Percentiles rank a stretch among this genome's conserved stretches.
These are phyloP conservation scores for Amaranthus hypochondriacus DNA, from an alignment of 148 eudicot genomes.

Conservation along the genomic window DNA sequence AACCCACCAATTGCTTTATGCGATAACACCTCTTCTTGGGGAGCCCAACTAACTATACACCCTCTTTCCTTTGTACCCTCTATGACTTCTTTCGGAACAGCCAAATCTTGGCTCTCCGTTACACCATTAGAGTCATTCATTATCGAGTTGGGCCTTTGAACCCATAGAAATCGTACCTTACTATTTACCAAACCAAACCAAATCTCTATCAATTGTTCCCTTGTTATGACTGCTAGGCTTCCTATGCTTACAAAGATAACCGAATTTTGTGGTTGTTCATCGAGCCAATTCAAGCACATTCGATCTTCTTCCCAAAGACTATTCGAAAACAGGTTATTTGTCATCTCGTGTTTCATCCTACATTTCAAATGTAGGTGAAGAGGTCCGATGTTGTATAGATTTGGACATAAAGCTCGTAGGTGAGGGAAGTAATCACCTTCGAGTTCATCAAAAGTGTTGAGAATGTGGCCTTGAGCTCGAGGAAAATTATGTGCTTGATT, in stretches of 20 bases:
- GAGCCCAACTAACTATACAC: conserved; percentile 27
- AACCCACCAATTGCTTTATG: conserved; percentile 32
- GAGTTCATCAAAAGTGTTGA: conserved; percentile 34
- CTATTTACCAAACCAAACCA: conserved; percentile 32
- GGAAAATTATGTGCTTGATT: conserved; percentile 16
- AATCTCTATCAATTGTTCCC: conserved; percentile 28
- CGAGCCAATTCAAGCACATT: conserved; percentile 33
- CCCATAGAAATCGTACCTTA: conserved; percentile 27
- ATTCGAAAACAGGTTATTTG: conserved; percentile 7
- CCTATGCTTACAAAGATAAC: conserved; percentile 37
- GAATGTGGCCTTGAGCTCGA: conserved; percentile 33
- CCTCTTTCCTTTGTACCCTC: conserved; percentile 26
- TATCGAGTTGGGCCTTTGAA: conserved; percentile 26
- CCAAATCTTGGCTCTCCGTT: background rate
- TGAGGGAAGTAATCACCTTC: conserved; percentile 27
- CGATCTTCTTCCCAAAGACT: conserved; percentile 31
- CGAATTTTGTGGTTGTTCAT: conserved; percentile 27
- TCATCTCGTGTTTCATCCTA: conserved; percentile 11
- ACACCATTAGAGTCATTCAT: background rate
- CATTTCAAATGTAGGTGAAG: conserved; percentile 22
- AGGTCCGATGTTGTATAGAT: conserved; percentile 35
- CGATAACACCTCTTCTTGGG: conserved; percentile 32
- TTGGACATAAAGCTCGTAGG: conserved; percentile 22
- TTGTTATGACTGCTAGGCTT: conserved; percentile 30
- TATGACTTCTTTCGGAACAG: conserved; percentile 1